phyloP scores from a whole-genome alignment of 768 basidiomycete species.

The Tylopilus vinaceipallidus region DNA sequence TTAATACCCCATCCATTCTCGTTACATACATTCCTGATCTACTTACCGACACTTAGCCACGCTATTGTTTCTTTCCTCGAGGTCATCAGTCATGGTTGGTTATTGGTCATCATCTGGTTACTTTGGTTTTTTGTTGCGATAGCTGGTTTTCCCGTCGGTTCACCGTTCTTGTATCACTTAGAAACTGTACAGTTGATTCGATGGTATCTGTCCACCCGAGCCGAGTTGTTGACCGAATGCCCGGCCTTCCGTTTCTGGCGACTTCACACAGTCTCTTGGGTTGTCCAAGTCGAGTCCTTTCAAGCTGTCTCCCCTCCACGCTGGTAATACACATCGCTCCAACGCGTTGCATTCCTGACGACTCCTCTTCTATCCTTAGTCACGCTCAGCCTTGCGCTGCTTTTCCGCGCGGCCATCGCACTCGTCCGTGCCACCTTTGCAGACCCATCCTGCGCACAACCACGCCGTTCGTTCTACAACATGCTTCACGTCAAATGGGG shows the following conservation, averaged over 20 bases:
- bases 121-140: slow-evolving; percentile 6
- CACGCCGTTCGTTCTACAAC: slow-evolving; percentile 22
- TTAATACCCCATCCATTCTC: slow-evolving; percentile 24
- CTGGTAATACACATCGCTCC: slow-evolving; percentile 16
- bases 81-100: slow-evolving; percentile 6
- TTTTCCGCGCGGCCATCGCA: slow-evolving; percentile 26
- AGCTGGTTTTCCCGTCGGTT: slow-evolving; percentile 8
- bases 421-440: slow-evolving; percentile 15
- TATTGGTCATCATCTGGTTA: slow-evolving; percentile 6
- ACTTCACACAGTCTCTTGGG: slow-evolving; percentile 4
- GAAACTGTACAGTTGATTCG: slow-evolving; percentile 3
- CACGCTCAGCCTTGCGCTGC: slow-evolving; percentile 35
- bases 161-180: slow-evolving; percentile 10
- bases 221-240: no score
- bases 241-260: slow-evolving; percentile 13
- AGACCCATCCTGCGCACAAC: background rate
- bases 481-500: slow-evolving; percentile 51
- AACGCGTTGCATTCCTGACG: background rate
- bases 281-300: slow-evolving; percentile 3
- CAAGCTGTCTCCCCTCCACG: slow-evolving; percentile 31
- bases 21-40: slow-evolving; percentile 14
- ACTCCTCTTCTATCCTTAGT: slow-evolving; percentile 8
- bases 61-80: slow-evolving; percentile 3
- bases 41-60: slow-evolving; percentile 8
- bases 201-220: background rate